Evolutionary conservation across 2,329 filamentous ascomycete species (phyloP), one percentile per base, ranked within the genome.

Genomic region (Phialocephala sp.): DNA sequence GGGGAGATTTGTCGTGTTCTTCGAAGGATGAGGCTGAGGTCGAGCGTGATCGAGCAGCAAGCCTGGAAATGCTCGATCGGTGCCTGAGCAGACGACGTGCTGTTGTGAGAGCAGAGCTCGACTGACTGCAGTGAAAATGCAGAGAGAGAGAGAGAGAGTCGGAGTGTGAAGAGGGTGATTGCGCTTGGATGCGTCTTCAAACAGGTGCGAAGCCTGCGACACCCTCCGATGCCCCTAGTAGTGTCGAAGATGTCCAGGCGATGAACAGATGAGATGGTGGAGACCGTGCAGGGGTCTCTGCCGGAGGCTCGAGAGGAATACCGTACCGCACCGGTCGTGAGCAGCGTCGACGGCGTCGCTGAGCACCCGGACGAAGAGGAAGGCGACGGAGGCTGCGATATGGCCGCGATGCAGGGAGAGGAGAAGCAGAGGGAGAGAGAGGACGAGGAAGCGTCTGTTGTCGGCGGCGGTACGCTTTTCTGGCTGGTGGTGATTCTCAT

Each of bases 21-120:
- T 20, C 12, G 45, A 60, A 47, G 36, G 45, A 60, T 60, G 58
- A 60, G 58, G 58, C 58, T 60, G 58, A 60, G 36, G 58, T 35
- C 27, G 41, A 20, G 22, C 36, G 12, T 27, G 24, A 24, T 22
- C 50, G 24, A 54, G 50, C 27, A 54, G 50, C 50, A 27, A 54
- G 8, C 22, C 24, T 14, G 8, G 22, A 32, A 11, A 47, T 47
- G 9, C 43, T 20, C 43, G 50, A 54, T 54, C 50, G 50, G 50
- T 32, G 27, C 50, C 50, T 27, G 50, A 35, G 50, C 50, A 27
- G 24, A 54, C 50, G 27, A 35, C 50, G 50, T 32, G 24, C 24
- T 54, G 50, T 32, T 54, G 15, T 4, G 50, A n/a, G 22, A 54
- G 50, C 24, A 54, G 27, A 18, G 12, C 24, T 27, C 24, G 50